phyloP scores from a whole-genome alignment of 805 yeast species.

The Cyberlindnera americana region DNA sequence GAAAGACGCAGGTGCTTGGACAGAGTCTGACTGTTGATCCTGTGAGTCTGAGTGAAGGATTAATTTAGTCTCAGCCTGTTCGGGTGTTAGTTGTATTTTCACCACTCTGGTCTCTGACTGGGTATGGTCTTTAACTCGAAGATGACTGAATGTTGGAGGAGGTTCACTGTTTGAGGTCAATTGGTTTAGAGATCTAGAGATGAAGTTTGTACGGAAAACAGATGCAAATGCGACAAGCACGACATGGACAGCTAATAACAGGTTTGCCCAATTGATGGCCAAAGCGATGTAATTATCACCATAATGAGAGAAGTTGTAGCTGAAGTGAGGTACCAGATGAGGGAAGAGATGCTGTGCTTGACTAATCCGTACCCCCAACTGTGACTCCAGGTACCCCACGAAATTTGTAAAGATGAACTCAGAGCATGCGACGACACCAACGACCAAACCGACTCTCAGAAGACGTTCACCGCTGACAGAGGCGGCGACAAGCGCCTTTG shows the following conservation, averaged over 20 bases:
- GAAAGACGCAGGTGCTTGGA: conserved; percentile 20
- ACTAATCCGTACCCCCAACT: conserved; percentile 10
- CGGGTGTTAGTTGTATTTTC: conserved; percentile 18
- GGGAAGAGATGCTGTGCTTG: conserved; percentile 22
- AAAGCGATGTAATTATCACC: conserved; percentile 5
- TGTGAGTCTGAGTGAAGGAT: not conserved
- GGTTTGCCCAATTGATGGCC: conserved; percentile 16
- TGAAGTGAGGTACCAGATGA: conserved; percentile 12
- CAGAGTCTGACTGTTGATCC: not conserved
- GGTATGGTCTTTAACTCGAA: conserved; percentile 11
- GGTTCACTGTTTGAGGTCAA: conserved; percentile 12
- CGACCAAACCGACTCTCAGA: conserved; percentile 9
- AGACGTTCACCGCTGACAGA: conserved; percentile 21
- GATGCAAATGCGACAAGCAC: conserved; percentile 24
- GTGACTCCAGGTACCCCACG: conserved; percentile 8
- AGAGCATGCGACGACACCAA: conserved; percentile 7
- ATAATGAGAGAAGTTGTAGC: conserved; percentile 3
- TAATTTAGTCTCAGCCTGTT: conserved; percentile 10
- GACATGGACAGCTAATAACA: conserved; percentile 24
- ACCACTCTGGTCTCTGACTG: conserved; percentile 17
- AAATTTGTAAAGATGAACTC: conserved; percentile 16
- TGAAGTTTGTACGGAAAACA: conserved; percentile 23
- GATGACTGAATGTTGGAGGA: conserved; percentile 7
- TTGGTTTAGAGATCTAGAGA: conserved; percentile 26
- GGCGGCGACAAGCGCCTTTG: conserved; percentile 24